Evolutionary conservation across 768 basidiomycete genomes (phyloP), one percentile per base, ranked within the genome.

Genomic region (Butyriboletus loyo): DNA sequence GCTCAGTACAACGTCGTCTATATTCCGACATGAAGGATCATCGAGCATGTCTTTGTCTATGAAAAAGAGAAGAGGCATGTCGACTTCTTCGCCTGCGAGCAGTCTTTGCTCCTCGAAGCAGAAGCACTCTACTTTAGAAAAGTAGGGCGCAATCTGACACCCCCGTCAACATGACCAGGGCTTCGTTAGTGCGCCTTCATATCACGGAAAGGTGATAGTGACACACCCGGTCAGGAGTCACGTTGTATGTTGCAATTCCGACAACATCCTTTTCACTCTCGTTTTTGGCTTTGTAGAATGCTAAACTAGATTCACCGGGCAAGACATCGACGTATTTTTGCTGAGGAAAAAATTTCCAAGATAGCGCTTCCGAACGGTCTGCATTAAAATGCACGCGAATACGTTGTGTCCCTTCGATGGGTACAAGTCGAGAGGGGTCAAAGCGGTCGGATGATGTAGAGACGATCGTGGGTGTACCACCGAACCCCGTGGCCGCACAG

Each of bases 101-200:
- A 99, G 82, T 61, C 86, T 89, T 71, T 99, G 97, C 67, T 99
- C 97, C 69, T 99, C 97, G 60, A 99, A 99, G 72, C 97, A 99
- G 76, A 99, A 99, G 60, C 97, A 99, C 70, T 99, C 97, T 13
- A 99, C 93, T 74, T 99, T 99, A 46, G 95, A 93, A 66, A 99
- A 99, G 71, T 98, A 98, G 0, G 96, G 94, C 9, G 97, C 97
- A 59, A 98, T 81, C 96, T 98, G 46, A 42, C 15, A 19, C 8
- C 17, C 22, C 28, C 52, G 21, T 8, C 38, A 11, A 32, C n/a
- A 36, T 28, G 38, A 17, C 11, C 22, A 21, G 5, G 11, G 14
- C 15, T 36, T 21, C 15, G 36, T 47, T 11, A 55, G 39, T 35
- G 15, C 22, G 22, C 28, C 17, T 19, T 46, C 31, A 15, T 11